Evolutionary conservation across 768 basidiomycete species (phyloP).

Genomic region (Mycena filopes): DNA sequence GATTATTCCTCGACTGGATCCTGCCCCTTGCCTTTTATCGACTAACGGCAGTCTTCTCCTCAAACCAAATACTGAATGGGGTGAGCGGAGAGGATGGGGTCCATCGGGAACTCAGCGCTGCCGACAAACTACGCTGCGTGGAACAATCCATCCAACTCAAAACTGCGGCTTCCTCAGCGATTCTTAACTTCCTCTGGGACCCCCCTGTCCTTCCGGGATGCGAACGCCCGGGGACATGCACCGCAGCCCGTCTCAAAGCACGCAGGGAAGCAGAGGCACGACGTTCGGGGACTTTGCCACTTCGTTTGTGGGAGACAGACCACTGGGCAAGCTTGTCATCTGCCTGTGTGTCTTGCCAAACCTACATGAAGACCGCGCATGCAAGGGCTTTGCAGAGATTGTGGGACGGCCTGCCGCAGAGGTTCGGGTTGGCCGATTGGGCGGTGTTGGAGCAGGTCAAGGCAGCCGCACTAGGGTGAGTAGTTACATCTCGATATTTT

Average conservation of each 20-base stretch:
- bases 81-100: not conserved
- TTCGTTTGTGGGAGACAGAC: not conserved
- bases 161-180: no score
- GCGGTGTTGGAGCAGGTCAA: slow-evolving; percentile 41
- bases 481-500: no score
- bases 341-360: slow-evolving; percentile 50
- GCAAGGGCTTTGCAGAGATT: slow-evolving; percentile 48
- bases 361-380: slow-evolving; percentile 44
- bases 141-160: no score
- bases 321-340: slow-evolving; percentile 48
- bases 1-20: slow-evolving; percentile 13
- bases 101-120: no score
- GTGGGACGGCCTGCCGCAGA: slow-evolving; percentile 51
- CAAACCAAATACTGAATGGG: slow-evolving; percentile 3
- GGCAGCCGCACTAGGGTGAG: no score
- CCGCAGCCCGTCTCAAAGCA: not conserved
- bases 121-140: no score
- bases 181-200: no score
- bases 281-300: not conserved
- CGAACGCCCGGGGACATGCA: not conserved
- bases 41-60: not conserved
- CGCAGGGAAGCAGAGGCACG: not conserved
- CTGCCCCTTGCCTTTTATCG: slow-evolving; percentile 15
- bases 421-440: slow-evolving; percentile 52
- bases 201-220: no score